These are phyloP conservation scores for Fusarium chaquense DNA, from an alignment of 2,329 filamentous ascomycete species.

Conservation along the genomic window DNA sequence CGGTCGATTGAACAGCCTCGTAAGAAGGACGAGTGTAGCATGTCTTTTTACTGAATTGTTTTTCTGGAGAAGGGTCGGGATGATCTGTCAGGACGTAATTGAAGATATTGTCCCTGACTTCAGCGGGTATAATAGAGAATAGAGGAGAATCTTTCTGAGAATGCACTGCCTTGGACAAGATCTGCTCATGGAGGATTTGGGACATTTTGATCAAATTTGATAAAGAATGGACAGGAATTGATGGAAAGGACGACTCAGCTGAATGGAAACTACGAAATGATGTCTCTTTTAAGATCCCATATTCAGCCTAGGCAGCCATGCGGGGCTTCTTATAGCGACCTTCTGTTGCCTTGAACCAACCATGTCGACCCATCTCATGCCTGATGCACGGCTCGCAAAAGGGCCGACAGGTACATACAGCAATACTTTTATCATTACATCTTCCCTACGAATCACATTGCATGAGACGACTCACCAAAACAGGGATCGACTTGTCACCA, in stretches of 20 bases:
- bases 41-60: conserved; percentile 48
- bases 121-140: conserved; percentile 58
- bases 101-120: conserved; percentile 64
- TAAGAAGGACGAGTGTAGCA: conserved; percentile 58
- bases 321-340: conserved; percentile 10
- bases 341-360: neutral
- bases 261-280: neutral
- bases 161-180: neutral
- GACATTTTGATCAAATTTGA: neutral
- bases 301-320: conserved; percentile 22
- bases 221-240: too few species aligned
- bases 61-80: conserved; percentile 47
- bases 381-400: neutral
- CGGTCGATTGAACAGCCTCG: conserved; percentile 52
- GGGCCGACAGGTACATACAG: neutral
- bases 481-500: neutral
- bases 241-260: neutral
- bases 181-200: neutral
- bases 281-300: neutral
- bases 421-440: too few species aligned
- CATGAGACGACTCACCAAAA: neutral
- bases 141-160: conserved; percentile 46
- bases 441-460: too few species aligned
- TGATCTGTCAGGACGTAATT: conserved; percentile 54
- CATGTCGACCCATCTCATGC: neutral